Percentiles rank a stretch among this genome's conserved stretches.
These are phyloP conservation scores for Fusarium staphyleae DNA, from an alignment of 2,329 filamentous ascomycete species.

Conservation along the genomic window DNA sequence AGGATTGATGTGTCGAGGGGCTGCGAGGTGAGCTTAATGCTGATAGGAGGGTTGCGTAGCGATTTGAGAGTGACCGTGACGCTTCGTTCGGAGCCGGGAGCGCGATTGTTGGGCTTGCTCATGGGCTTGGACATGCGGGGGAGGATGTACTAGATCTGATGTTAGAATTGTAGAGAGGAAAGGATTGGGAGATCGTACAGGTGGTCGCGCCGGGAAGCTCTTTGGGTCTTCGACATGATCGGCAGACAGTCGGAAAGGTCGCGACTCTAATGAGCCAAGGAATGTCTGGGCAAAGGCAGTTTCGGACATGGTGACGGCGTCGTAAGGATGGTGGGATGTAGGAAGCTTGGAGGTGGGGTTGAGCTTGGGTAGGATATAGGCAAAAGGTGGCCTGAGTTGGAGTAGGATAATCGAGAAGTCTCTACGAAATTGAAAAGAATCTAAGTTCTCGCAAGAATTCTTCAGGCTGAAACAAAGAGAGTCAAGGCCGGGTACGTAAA, in stretches of 20 bases:
- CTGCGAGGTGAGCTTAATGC: slow-evolving; percentile 69
- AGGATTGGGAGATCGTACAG: slow-evolving; percentile 60
- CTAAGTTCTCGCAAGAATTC: not conserved
- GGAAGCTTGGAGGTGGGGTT: slow-evolving; percentile 35
- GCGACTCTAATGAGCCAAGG: slow-evolving; percentile 78
- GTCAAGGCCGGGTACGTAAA: not conserved
- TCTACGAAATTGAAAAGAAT: not conserved
- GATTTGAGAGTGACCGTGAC: slow-evolving; percentile 73
- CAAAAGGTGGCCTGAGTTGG: not conserved
- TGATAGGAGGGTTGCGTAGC: slow-evolving; percentile 75
- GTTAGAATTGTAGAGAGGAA: slow-evolving; percentile 8
- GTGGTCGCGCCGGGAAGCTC: slow-evolving; percentile 75
- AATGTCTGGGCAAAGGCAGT: slow-evolving; percentile 84
- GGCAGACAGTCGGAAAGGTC: slow-evolving; percentile 80
- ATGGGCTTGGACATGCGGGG: slow-evolving; percentile 69
- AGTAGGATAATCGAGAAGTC: not conserved
- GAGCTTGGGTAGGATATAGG: slow-evolving; percentile 2
- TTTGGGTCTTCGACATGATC: slow-evolving; percentile 91
- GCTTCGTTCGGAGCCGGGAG: slow-evolving; percentile 61
- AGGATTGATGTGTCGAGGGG: slow-evolving; percentile 75
- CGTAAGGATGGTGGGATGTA: slow-evolving; percentile 3
- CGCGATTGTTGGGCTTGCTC: slow-evolving; percentile 56
- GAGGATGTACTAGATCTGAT: slow-evolving; percentile 67
- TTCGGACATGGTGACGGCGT: slow-evolving; percentile 71
- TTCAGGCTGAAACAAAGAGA: not conserved